phyloP scores from a whole-genome alignment of 805 yeast species.

The Saturnispora diversa region DNA sequence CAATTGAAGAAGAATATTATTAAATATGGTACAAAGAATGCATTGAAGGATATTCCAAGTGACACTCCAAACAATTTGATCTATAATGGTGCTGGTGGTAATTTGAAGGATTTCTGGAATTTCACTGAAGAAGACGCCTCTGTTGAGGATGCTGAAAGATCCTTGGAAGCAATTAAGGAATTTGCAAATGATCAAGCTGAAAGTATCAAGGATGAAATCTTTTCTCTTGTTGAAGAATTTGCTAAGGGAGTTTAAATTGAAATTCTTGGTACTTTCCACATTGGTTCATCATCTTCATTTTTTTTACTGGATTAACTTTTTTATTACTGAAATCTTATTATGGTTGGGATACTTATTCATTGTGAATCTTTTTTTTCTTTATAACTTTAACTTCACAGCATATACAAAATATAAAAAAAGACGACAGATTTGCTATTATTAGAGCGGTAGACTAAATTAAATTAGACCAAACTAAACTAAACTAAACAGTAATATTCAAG shows the following conservation, averaged over 20 bases:
- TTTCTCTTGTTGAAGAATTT: constrained; percentile 19
- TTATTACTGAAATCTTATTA: no score
- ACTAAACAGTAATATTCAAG: no score
- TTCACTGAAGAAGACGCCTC: background rate
- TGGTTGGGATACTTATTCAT: no score
- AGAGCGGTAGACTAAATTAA: no score
- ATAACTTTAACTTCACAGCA: no score
- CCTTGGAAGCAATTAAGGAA: constrained; percentile 19
- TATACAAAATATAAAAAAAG: no score
- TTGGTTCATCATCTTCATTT: no score
- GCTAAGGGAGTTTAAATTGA: constrained; percentile 15
- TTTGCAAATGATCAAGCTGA: constrained; percentile 19
- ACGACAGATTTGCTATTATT: no score
- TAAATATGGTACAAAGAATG: constrained; percentile 55
- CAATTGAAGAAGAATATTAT: constrained; percentile 72
- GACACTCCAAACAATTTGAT: constrained; percentile 74
- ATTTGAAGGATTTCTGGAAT: constrained; percentile 58
- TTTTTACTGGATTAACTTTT: background rate
- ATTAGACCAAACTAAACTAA: no score
- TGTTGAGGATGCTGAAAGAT: constrained; percentile 18
- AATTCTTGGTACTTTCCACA: no score
- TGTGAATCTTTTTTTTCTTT: no score
- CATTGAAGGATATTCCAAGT: constrained; percentile 53
- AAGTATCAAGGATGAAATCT: constrained; percentile 19
- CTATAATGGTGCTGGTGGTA: constrained; percentile 76